Conservation (phyloP, 1,139 yeast species). For the Taphrina confusa region DNA sequence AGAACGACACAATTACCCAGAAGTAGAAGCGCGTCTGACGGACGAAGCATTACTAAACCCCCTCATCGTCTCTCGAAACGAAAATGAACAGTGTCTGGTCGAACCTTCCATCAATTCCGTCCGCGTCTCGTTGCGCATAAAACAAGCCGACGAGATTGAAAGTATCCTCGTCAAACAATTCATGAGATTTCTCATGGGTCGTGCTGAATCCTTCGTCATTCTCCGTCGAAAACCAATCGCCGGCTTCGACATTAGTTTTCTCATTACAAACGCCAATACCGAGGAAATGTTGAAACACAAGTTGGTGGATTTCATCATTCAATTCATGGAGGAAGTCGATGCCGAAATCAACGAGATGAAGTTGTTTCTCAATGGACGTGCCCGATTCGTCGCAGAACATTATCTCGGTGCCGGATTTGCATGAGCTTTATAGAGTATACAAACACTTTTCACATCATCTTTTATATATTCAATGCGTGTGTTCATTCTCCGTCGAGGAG, state of each 20-base stretch:
- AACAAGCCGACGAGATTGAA: slow-evolving; percentile 97
- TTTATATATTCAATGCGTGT: no score
- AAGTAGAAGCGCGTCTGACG: slow-evolving; percentile 78
- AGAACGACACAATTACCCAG: slow-evolving; percentile 97
- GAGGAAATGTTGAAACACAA: slow-evolving; percentile 95
- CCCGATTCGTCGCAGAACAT: slow-evolving; percentile 90
- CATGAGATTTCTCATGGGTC: slow-evolving; percentile 85
- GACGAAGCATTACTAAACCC: slow-evolving; percentile 87
- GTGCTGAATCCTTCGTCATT: slow-evolving; percentile 93
- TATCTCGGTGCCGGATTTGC: slow-evolving; percentile 34
- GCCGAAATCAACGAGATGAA: slow-evolving; percentile 99
- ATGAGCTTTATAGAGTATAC: no score
- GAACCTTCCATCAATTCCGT: slow-evolving; percentile 89
- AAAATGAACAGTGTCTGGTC: slow-evolving; percentile 85
- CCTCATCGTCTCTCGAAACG: slow-evolving; percentile 88
- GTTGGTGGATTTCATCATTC: slow-evolving; percentile 92
- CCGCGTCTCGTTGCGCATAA: slow-evolving; percentile 85
- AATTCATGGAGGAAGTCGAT: slow-evolving; percentile 97
- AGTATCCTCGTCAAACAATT: slow-evolving; percentile 90
- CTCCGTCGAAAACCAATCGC: slow-evolving; percentile 82
- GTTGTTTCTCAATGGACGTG: slow-evolving; percentile 92
- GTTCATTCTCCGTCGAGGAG: no score
- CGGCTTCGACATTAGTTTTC: slow-evolving; percentile 90
- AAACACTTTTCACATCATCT: no score
- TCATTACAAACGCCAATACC: slow-evolving; percentile 91